Percentiles rank a stretch among this genome's conserved stretches.
These are phyloP conservation scores for Starmerella kuoi DNA, from an alignment of 805 yeast genomes.

Conservation along the genomic window DNA sequence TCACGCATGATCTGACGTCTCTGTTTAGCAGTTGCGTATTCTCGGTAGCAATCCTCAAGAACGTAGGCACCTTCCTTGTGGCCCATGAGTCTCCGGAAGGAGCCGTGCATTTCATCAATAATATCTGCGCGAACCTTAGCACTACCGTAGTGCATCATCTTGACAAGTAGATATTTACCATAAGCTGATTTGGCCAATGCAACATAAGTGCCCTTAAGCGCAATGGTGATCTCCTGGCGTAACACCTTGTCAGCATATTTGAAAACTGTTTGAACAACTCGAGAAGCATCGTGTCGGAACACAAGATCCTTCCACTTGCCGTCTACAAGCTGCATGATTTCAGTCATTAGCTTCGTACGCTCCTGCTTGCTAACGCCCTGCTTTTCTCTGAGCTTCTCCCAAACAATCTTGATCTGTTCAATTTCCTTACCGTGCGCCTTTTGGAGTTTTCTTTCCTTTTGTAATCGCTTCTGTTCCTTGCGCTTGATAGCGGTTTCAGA, in stretches of 20 bases:
- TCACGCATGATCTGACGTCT: slow-evolving; percentile 85
- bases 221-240: slow-evolving; percentile 53
- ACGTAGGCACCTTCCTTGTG: slow-evolving; percentile 98
- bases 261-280: slow-evolving; percentile 88
- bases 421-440: slow-evolving; percentile 82
- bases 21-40: slow-evolving; percentile 75
- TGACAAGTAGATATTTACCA: slow-evolving; percentile 83
- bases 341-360: slow-evolving; percentile 66
- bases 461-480: slow-evolving; percentile 65
- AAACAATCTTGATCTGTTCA: slow-evolving; percentile 67
- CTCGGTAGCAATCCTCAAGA: slow-evolving; percentile 79
- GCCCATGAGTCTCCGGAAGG: slow-evolving; percentile 80
- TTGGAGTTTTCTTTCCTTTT: slow-evolving; percentile 72
- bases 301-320: slow-evolving; percentile 66
- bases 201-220: slow-evolving; percentile 66
- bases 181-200: slow-evolving; percentile 81
- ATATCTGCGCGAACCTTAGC: slow-evolving; percentile 64
- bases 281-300: slow-evolving; percentile 88
- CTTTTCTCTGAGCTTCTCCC: slow-evolving; percentile 86
- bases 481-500: slow-evolving; percentile 53
- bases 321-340: slow-evolving; percentile 72
- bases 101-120: slow-evolving; percentile 79
- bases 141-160: slow-evolving; percentile 83
- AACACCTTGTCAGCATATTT: slow-evolving; percentile 73
- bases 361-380: slow-evolving; percentile 53